Evolutionary conservation across 2,329 filamentous ascomycete genomes (phyloP), one percentile per base, ranked within the genome.

Genomic region (Furcasterigmium sp.): DNA sequence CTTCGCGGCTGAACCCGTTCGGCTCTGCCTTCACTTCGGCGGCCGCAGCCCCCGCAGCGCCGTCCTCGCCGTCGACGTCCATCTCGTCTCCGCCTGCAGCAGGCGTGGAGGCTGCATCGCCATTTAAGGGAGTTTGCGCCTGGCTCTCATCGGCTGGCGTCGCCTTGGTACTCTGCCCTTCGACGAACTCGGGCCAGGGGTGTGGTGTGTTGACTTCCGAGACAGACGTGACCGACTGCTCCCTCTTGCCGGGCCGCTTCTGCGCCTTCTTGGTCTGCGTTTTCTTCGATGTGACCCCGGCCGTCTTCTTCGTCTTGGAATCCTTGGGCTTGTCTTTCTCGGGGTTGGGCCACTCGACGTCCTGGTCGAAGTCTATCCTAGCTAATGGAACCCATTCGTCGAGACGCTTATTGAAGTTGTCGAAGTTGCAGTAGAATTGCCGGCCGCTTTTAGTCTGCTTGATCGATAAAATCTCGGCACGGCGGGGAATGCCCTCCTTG

Each of bases 381-480:
- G 80, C 75, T 23, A 85, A 78, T 2, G 86, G 76, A 9, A 98
- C 84, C 93, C 93, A 98, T 72, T 98, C 93, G 69, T 78, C 72
- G 11, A 80, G 65, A 51, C 74, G 75, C 65, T 97, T 97, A 69
- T 97, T 97, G 78, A 96, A 97, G 58, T 95, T 94, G 59, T 95
- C 89, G 62, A 96, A 97, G 64, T 97, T 95, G 57, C 95, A 94
- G 65, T 96, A 96, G 60, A 91, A 96, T 43, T 87, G 86, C 30
- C 88, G 85, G 14, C 86, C 84, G 56, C 88, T 91, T 64, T 94
- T 94, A 18, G 87, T 86, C 46, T 91, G 87, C 58, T 87, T 85
- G 54, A 97, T 94, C 46, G 89, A 93, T n/a, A 98, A 72, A 50
- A 98, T 95, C 64, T 98, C 93, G 55, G 93, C 93, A 68, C 93